A percentile compares a stretch with the other conserved stretches of the same genome.
These are phyloP conservation scores for Salix koriyanagi DNA, from an alignment of 345 rosid genomes.

Conservation along the genomic window DNA sequence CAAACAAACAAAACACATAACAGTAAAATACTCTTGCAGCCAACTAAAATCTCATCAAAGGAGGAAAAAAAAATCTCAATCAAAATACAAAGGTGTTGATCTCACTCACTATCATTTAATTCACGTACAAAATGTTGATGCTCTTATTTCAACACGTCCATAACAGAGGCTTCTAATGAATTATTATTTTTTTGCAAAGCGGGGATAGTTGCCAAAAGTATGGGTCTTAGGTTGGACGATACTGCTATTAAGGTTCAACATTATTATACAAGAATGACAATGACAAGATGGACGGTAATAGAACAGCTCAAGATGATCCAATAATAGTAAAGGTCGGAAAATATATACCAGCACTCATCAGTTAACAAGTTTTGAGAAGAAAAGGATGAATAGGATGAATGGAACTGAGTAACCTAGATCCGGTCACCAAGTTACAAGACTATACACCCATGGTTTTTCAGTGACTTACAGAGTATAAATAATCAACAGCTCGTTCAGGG, in stretches of 20 bases:
- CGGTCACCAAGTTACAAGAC: background rate
- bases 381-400: background rate
- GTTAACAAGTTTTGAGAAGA: background rate
- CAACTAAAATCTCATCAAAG: background rate
- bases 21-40: background rate
- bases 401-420: background rate
- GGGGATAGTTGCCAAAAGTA: background rate
- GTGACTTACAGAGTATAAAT: conserved; percentile 30
- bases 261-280: background rate
- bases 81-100: background rate
- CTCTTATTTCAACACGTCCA: background rate
- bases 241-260: background rate
- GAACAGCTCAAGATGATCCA: background rate
- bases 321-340: background rate
- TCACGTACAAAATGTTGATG: background rate
- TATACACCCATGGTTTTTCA: background rate
- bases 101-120: background rate
- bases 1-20: background rate
- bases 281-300: background rate
- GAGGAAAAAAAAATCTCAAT: background rate
- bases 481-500: conserved; percentile 34
- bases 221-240: background rate
- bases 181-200: background rate
- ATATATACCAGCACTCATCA: background rate
- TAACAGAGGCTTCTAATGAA: background rate